Evolutionary conservation across 257 asterid species (phyloP), one percentile per base, ranked within the genome.

Genomic region (Cordia subcordata): DNA sequence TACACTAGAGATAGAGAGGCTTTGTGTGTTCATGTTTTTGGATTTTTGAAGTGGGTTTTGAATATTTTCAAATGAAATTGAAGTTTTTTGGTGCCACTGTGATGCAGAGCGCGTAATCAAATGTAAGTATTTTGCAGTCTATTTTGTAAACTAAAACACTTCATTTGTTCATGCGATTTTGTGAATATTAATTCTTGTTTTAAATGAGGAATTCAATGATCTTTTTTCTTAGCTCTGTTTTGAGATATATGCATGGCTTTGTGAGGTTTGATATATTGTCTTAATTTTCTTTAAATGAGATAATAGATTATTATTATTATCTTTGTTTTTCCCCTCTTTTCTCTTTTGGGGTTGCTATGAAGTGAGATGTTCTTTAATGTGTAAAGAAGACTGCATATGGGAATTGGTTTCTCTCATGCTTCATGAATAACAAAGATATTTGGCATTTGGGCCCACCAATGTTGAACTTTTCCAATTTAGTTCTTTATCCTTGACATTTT

Each of bases 371-470:
- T 14, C 10, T 14, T 42, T 42, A 11, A 42, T 3, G 47, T 42
- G 47, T 42, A 42, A 42, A 70, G 38, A 63, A 55, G 56, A 51
- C 68, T 67, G 58, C 58, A 56, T 61, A 38, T 61, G 61, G 49
- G 55, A 71, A 71, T 67, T 10, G 69, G 57, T 59, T 58, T 16
- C 55, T 69, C 67, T 78, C 73, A 72, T 61, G 76, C 63, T 67
- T 66, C 65, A 67, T 68, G 57, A 38, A 64, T 50, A 63, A 64
- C 55, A 53, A 57, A 46, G 50, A 57, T 42, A 45, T 50, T 44
- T 54, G 40, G 37, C 27, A 57, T 45, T 63, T 72, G 85, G 82
- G 71, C 73, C 84, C 87, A 72, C 78, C 17, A 8, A 35, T 10
- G 15, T 42, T 42, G 47, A 63, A 51, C 55, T 65, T 58, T 50